A percentile compares a stretch with the other conserved stretches of the same genome.
Conservation (phyloP, 1,284 basidiomycete species). For the Fomitopsis betulina region DNA sequence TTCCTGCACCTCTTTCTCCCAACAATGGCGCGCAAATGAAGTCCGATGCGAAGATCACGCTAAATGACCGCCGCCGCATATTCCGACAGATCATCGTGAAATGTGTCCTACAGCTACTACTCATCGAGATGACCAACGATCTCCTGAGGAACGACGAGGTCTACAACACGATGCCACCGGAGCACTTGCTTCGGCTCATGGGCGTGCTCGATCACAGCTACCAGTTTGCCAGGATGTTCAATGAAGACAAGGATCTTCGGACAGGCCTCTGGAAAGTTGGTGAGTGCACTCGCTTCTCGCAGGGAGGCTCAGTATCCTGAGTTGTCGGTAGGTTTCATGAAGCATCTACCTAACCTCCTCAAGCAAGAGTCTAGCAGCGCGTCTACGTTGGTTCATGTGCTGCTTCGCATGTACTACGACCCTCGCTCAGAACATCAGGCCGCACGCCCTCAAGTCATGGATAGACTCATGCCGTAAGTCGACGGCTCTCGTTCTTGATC, state of each 20-base stretch:
- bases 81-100: constrained; percentile 99
- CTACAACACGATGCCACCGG: constrained; percentile 92
- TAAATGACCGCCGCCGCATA: constrained; percentile 77
- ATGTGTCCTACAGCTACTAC: constrained; percentile 94
- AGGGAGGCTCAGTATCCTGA: background rate
- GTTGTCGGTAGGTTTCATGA: constrained; percentile 85
- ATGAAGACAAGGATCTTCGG: constrained; percentile 96
- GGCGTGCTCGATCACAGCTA: constrained; percentile 95
- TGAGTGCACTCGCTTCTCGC: constrained; percentile 38
- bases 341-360: constrained; percentile 95
- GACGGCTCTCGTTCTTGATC: background rate
- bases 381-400: constrained; percentile 88
- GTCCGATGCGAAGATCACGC: constrained; percentile 44
- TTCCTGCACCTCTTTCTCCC: constrained; percentile 78
- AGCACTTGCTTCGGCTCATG: constrained; percentile 91
- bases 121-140: constrained; percentile 98
- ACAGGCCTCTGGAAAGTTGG: constrained; percentile 99
- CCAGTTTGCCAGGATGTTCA: constrained; percentile 95
- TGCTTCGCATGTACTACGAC: constrained; percentile 94
- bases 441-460: constrained; percentile 79
- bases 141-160: constrained; percentile 90
- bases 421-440: constrained; percentile 81
- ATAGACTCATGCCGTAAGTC: constrained; percentile 86
- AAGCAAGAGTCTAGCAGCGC: constrained; percentile 99
- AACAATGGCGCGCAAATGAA: constrained; percentile 44